A percentile compares a stretch with the other conserved stretches of the same genome.
phyloP scores from a whole-genome alignment of 1,284 basidiomycete species.

The Cystobasidium slooffiae region DNA sequence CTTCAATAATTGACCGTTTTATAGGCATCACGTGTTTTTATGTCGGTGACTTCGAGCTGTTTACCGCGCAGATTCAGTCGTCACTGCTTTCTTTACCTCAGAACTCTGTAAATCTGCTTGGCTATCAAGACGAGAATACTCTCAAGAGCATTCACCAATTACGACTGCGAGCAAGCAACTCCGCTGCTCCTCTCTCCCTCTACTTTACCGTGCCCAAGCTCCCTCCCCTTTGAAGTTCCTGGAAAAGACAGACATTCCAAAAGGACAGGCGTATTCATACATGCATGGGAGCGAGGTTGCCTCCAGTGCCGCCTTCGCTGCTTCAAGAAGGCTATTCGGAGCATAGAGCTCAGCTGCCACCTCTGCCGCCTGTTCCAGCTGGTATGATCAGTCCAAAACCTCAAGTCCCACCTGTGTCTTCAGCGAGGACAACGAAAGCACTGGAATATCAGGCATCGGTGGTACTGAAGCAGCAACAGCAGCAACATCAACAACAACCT shows the following conservation, averaged over 20 bases:
- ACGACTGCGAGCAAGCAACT: too few species aligned
- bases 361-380: not conserved
- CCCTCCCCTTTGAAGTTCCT: too few species aligned
- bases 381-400: conserved; percentile 3
- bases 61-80: not conserved
- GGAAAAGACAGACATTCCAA: not conserved
- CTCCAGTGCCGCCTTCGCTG: conserved; percentile 19
- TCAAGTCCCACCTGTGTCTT: not conserved
- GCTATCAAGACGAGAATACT: not conserved
- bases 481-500: not conserved
- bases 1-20: too few species aligned
- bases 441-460: conserved; percentile 18
- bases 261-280: not conserved
- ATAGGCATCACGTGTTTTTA: conserved; percentile 7
- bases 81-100: conserved; percentile 6
- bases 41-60: conserved; percentile 1
- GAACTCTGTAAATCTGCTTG: not conserved
- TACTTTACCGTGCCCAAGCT: too few species aligned
- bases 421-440: not conserved
- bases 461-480: conserved; percentile 10
- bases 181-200: too few species aligned
- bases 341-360: not conserved
- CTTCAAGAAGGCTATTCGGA: not conserved
- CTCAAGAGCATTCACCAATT: too few species aligned
- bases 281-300: conserved; percentile 2